Evolutionary conservation across 768 basidiomycete genomes (phyloP).

Genomic region (Lactarius sanguifluus): DNA sequence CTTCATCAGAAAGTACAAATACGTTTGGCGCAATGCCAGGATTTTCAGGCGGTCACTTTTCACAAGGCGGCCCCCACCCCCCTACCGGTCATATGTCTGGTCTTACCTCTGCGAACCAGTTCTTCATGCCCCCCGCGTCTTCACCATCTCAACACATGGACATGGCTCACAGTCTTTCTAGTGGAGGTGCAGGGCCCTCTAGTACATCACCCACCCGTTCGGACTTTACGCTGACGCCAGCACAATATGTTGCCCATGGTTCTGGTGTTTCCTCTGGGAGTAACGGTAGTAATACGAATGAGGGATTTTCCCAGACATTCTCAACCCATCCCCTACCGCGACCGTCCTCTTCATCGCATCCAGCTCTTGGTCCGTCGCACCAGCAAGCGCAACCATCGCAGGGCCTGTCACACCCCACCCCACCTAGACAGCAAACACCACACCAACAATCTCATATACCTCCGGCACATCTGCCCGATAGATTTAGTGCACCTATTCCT

Average conservation of each 20-base stretch:
- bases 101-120: conserved; percentile 33
- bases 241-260: conserved; percentile 57
- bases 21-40: conserved; percentile 16
- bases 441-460: conserved; percentile 27
- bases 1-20: conserved; percentile 17
- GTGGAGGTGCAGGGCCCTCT: conserved; percentile 39
- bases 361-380: conserved; percentile 26
- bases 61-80: conserved; percentile 35
- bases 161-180: conserved; percentile 44
- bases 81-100: conserved; percentile 17
- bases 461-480: conserved; percentile 22
- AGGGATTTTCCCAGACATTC: conserved; percentile 39
- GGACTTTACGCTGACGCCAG: conserved; percentile 56
- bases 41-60: conserved; percentile 28
- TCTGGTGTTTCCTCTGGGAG: conserved; percentile 23
- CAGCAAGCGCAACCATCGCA: conserved; percentile 21
- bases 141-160: conserved; percentile 50
- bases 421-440: conserved; percentile 26
- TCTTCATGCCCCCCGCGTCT: conserved; percentile 44
- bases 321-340: conserved; percentile 38
- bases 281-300: conserved; percentile 26
- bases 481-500: conserved; percentile 20
- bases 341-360: conserved; percentile 38
- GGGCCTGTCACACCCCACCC: conserved; percentile 19
- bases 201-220: conserved; percentile 42